Evolutionary conservation across 495 filamentous ascomycete genomes (phyloP), one percentile per base, ranked within the genome.

Genomic region (Penicillium ucsense): DNA sequence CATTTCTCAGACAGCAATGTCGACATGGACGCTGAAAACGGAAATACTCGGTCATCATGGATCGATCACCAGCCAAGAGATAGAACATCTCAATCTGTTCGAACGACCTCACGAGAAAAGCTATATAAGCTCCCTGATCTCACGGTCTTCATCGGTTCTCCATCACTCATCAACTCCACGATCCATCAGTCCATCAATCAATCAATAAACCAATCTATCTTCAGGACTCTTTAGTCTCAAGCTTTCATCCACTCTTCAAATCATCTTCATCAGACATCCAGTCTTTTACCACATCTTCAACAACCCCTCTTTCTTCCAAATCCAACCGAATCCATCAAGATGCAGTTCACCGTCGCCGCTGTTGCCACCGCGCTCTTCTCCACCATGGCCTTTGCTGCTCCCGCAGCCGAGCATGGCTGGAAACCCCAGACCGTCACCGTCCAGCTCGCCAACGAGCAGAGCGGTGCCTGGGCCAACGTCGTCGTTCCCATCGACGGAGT

Each of bases 371-470:
- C 46, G 45, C 41, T 54, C 46, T 45, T 60, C 41, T 35, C 49
- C 38, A 35, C 48, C 37, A 31, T 41, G 10, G 45, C 12, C 43
- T 29, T 52, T 10, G 52, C 52, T 32, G 46, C 52, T 31, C 49
- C 52, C 20, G 5, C 41, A 6, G 47, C 41, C 8, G 51, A 48
- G 34, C 28, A 37, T 43, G 35, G 39, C 27, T 47, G 53, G 53
- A 38, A 43, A 29, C 41, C 32, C 8, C 46, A 31, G 35, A 35
- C 37, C 7, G 54, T 49, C 32, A 54, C 48, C 4, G 36, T 60
- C 29, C 57, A 60, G 36, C 57, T 60, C 30, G 50, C 54, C 46
- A 57, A 60, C 27, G 57, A 60, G 6, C 43, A 57, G 6, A 50
- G 51, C 4, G 57, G 57, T 32, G 45, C 51, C 41, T 48, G 52